Evolutionary conservation across 371 early-diverging fungal genomes (phyloP).

Genomic region (Apophysomyces variabilis): DNA sequence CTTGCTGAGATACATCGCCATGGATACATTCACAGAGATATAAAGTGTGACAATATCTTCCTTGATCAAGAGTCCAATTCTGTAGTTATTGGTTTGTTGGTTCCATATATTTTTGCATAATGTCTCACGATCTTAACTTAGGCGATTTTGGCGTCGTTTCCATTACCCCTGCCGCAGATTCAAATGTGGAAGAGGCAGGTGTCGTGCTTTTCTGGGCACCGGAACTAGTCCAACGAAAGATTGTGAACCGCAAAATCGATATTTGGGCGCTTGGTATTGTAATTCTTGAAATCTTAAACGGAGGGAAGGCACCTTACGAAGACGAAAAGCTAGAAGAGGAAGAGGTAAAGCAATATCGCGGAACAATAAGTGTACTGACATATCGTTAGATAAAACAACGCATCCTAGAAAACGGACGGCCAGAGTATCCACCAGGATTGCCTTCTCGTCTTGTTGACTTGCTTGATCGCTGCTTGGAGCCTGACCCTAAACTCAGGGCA

Average conservation of each 20-base stretch:
- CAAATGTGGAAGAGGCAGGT: constrained; percentile 55
- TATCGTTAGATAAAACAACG: constrained; percentile 49
- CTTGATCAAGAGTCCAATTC: constrained; percentile 40
- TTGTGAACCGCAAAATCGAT: constrained; percentile 51
- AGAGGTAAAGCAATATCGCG: constrained; percentile 28
- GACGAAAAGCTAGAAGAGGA: constrained; percentile 54
- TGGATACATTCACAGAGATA: constrained; percentile 57
- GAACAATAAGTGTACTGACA: background rate
- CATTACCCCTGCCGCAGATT: constrained; percentile 52
- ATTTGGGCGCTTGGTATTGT: constrained; percentile 59
- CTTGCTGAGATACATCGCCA: constrained; percentile 50
- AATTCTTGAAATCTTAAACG: constrained; percentile 50
- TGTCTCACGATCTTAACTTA: constrained; percentile 17
- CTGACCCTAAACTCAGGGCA: constrained; percentile 40
- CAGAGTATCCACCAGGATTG: constrained; percentile 42
- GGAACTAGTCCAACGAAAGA: constrained; percentile 49
- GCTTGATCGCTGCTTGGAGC: constrained; percentile 45
- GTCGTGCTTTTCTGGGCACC: constrained; percentile 60
- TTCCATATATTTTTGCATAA: background rate
- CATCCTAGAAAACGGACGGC: constrained; percentile 42
- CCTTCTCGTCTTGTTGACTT: constrained; percentile 41
- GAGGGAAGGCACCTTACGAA: constrained; percentile 57
- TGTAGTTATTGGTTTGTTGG: constrained; percentile 48
- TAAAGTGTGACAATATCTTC: constrained; percentile 58
- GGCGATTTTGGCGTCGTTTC: constrained; percentile 60